Base-by-base conservation (phyloP, 2,329 filamentous ascomycete species). In the Colletotrichum sansevieriae region DNA sequence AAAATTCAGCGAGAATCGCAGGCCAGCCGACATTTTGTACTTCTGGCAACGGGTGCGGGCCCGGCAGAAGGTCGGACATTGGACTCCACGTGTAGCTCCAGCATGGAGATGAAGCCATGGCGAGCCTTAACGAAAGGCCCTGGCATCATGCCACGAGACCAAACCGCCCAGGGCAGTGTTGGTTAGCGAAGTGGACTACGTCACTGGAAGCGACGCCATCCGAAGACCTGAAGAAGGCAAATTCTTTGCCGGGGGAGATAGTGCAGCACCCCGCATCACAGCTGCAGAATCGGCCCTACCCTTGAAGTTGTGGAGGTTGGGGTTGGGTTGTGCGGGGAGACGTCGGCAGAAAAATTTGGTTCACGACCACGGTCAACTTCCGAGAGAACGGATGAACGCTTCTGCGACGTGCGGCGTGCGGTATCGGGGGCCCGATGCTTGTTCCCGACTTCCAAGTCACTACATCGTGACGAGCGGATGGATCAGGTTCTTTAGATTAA, bases 91-190 rank as follows among this genome's bases (percentile, higher is more conserved):
- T 35, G 8, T 22, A 22, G 25, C 49, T 44, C 65, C 55, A 61
- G 56, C 37, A 49, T 56, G 66, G 55, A 66, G 62, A 68, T 55
- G 62, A 68, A 65, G 65, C 22, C 62, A 54, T 39, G 65, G 60
- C 61, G 35, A 51, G 33, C 46, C 52, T 60, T 29, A 46, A 64
- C 7, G 15, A 13, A n/a, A 54, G 47, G 51, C 33, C 55, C 65
- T 22, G 25, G 65, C 18, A 51, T 51, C 18, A 35, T 56, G 62
- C 49, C 62, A 68, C 66, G 62, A 68, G 66, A 65, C 62, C 62
- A 68, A 52, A 15, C 13, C 33, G 55, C 49, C 29, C 46, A 25
- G 65, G 43, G 35, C 60, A 18, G 62, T 29, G 9, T 39, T 37
- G n/a, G 43, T 55, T 33, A 55, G 55, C 20, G 61, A 11, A 54